Evolutionary conservation across 192 early-diverging fungal genomes (phyloP), one percentile per base, ranked within the genome.

Genomic region (Chytriomyces confervae): DNA sequence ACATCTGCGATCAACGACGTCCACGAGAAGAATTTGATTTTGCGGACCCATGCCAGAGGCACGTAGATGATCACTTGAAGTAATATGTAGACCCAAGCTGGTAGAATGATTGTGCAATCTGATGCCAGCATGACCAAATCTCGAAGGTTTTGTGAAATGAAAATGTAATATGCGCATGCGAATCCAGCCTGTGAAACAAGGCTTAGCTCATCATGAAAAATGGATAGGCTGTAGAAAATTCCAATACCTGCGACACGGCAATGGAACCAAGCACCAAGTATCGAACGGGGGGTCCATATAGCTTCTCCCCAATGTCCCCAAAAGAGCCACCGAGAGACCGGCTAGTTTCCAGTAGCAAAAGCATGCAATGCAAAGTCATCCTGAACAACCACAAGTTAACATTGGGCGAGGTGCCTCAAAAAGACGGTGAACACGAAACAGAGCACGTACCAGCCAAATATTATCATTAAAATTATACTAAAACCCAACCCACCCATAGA

Each of bases 1-100:
- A 94, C 85, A 83, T 97, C 95, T 24, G 95, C 97, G 60, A 98
- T 85, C 18, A 97, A 86, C 16, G 95, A 94, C 43, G 94, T 90
- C 57, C 91, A 86, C 0, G 93, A 93, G 79, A 98, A 91, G 75
- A 92, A 91, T 69, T 94, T 93, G 87, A 98, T 98, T 69, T 90
- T 92, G 47, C 96, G 92, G 69, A 98, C 94, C 90, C 95, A 93
- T 29, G 94, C 89, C 80, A 97, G 80, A 6, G 95, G 95, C 43
- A 94, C 88, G 78, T 94, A 88, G 18, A 93, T 83, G 9, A 92
- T 77, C 43, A 95, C 82, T 71, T 95, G 95, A 46, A 93, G 76
- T 20, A 92, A 74, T 61, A 97, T 91, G 83, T 92, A 96, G 45
- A 86, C 88, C 79, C 92, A 92, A 62, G 84, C 87, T 66, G 92